A percentile compares a stretch with the other conserved stretches of the same genome.
Evolutionary conservation across 805 yeast genomes (phyloP).

Genomic region (Blastobotrys americana): DNA sequence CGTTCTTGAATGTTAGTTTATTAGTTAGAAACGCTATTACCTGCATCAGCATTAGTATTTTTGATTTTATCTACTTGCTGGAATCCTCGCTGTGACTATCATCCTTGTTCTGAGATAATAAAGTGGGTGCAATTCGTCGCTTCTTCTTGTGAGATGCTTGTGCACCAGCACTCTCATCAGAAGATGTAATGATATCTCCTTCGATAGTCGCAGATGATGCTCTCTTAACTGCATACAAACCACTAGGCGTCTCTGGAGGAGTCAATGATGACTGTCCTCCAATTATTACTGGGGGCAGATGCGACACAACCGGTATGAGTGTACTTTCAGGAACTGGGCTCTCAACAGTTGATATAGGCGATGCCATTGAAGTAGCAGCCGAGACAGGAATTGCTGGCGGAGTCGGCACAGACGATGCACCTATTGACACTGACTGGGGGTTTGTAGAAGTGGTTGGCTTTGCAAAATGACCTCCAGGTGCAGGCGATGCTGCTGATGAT

Average conservation of each 20-base stretch:
- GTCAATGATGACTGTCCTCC: constrained; percentile 11
- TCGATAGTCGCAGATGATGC: not conserved
- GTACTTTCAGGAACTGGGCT: constrained; percentile 5
- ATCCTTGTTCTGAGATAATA: too few species aligned
- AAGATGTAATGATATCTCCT: not conserved
- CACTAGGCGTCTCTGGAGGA: constrained; percentile 14
- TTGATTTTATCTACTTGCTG: too few species aligned
- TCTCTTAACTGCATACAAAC: constrained; percentile 5
- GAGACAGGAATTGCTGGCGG: constrained; percentile 5
- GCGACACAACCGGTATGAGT: constrained; percentile 17
- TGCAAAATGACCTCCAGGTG: not conserved
- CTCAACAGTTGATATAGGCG: not conserved
- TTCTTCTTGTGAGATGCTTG: too few species aligned
- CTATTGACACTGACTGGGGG: constrained; percentile 2
- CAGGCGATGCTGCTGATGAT: constrained; percentile 7
- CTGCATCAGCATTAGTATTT: too few species aligned
- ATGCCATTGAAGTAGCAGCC: constrained; percentile 4
- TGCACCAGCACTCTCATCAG: too few species aligned
- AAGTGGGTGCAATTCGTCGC: constrained; percentile 34
- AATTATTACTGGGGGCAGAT: constrained; percentile 17
- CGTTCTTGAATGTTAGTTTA: too few species aligned
- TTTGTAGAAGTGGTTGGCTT: not conserved
- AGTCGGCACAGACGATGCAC: constrained; percentile 1
- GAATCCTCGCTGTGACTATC: too few species aligned
- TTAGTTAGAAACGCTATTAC: too few species aligned